Evolutionary conservation across 306 rosid genomes (phyloP).

Genomic region (Castanea sativa): DNA sequence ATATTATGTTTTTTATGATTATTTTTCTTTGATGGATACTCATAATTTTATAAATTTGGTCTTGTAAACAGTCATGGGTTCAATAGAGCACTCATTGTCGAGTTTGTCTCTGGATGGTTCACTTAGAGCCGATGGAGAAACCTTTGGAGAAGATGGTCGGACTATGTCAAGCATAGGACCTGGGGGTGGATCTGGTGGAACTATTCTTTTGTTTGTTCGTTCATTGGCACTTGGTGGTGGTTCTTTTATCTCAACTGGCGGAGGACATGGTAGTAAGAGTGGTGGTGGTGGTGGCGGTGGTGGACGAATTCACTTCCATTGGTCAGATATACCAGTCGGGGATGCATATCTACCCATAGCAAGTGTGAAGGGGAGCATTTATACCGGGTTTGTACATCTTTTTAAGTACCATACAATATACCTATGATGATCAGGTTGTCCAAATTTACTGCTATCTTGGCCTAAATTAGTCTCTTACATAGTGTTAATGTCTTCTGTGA

Average conservation of each 20-base stretch:
- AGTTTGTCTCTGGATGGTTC: constrained; percentile 70
- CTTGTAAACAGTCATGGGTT: constrained; percentile 79
- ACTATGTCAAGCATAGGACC: constrained; percentile 63
- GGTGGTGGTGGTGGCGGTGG: constrained; percentile 99
- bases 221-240: constrained; percentile 55
- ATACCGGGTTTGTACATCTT: constrained; percentile 57
- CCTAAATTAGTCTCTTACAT: background rate
- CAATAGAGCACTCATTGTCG: constrained; percentile 78
- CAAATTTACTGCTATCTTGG: background rate
- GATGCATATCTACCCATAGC: constrained; percentile 90
- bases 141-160: constrained; percentile 59
- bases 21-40: background rate
- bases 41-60: background rate
- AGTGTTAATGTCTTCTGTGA: background rate
- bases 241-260: constrained; percentile 71
- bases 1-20: background rate
- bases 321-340: constrained; percentile 78
- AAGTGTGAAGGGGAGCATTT: constrained; percentile 66
- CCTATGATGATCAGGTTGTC: background rate
- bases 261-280: constrained; percentile 79
- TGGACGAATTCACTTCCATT: constrained; percentile 96
- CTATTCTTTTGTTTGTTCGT: constrained; percentile 77
- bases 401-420: background rate
- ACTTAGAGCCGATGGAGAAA: constrained; percentile 88
- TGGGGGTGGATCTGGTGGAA: constrained; percentile 99